These are phyloP conservation scores for Solanum boliviense DNA, from an alignment of 257 asterid genomes.

Conservation along the genomic window DNA sequence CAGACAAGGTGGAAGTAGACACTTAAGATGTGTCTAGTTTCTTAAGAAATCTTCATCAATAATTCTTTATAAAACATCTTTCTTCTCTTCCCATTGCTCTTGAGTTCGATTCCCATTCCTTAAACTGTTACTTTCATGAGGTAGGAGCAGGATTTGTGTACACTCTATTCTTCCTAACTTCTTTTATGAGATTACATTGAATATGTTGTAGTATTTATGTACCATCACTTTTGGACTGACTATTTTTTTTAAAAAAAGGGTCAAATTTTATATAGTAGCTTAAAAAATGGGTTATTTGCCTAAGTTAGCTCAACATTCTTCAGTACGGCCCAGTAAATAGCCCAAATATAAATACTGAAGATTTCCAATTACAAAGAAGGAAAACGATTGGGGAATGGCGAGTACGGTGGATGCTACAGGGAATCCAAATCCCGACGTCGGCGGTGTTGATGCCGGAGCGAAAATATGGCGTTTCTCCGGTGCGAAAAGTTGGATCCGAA, in stretches of 20 bases:
- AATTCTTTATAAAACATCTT: no score
- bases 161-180: no score
- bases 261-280: not conserved
- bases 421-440: conserved; percentile 53
- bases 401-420: conserved; percentile 40
- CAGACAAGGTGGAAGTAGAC: not conserved
- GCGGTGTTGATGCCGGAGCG: conserved; percentile 40
- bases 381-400: conserved; percentile 31
- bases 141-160: no score
- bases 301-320: not conserved
- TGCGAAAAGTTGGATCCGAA: conserved; percentile 78
- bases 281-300: not conserved
- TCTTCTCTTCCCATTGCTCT: no score
- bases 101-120: no score
- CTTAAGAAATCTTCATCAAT: no score
- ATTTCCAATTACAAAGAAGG: not conserved
- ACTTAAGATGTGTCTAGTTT: not conserved
- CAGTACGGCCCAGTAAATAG: not conserved
- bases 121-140: no score
- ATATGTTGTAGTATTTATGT: no score
- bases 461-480: conserved; percentile 64
- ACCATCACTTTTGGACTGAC: no score
- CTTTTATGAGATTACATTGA: no score
- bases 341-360: not conserved
- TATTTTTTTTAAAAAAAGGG: not conserved